phyloP scores from a whole-genome alignment of 768 basidiomycete species.

The Trametes cinnabarina region DNA sequence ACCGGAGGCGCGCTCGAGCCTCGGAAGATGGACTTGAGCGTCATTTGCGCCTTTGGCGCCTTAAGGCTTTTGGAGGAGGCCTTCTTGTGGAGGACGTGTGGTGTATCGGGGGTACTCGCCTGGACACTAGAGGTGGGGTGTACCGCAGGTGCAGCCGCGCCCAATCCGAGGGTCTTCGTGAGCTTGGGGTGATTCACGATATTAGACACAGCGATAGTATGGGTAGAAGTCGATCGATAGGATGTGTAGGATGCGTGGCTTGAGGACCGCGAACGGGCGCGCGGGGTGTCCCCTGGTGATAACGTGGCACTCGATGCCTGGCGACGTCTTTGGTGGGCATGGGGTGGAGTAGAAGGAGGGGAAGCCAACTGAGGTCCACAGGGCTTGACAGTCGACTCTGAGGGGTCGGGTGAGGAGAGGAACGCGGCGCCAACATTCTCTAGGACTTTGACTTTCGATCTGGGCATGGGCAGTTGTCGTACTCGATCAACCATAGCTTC shows the following conservation, averaged over 20 bases:
- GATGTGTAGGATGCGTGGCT: background rate
- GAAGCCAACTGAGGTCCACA: background rate
- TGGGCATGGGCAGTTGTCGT: background rate
- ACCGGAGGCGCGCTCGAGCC: slow-evolving; percentile 1
- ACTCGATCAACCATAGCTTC: slow-evolving; percentile 1
- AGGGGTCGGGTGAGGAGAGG: background rate
- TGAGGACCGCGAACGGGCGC: background rate
- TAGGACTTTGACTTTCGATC: background rate
- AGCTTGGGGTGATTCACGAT: slow-evolving; percentile 13
- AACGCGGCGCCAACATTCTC: background rate
- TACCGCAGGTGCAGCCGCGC: background rate
- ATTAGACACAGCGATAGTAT: background rate
- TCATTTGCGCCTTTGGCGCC: slow-evolving; percentile 3
- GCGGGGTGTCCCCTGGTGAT: background rate
- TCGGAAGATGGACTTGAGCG: slow-evolving; percentile 13
- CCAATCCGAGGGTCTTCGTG: slow-evolving; percentile 9
- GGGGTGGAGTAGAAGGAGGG: background rate
- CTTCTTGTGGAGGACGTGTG: background rate
- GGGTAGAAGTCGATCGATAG: background rate
- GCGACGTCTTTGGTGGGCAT: background rate
- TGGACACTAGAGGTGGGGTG: background rate
- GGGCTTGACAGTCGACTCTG: background rate
- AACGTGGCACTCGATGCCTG: background rate
- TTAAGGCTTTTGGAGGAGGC: slow-evolving; percentile 5
- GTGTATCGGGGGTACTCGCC: background rate